Evolutionary conservation across 352 stramenopile genomes (phyloP).

Genomic region (Phytopythium sindhum): DNA sequence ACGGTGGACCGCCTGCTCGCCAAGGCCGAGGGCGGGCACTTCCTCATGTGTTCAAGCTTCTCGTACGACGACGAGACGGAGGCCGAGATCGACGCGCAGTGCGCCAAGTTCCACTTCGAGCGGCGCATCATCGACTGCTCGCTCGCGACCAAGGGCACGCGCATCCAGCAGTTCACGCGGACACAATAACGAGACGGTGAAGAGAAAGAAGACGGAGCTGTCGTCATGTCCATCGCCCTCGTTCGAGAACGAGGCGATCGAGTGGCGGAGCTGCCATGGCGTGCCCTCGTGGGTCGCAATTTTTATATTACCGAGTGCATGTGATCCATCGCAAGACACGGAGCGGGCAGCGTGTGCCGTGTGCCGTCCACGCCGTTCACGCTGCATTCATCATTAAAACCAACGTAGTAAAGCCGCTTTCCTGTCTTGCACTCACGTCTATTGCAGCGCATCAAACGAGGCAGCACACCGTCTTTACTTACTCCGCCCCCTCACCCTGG

Average conservation of each 20-base stretch:
- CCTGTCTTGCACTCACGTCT: background rate
- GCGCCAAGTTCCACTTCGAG: slow-evolving; percentile 37
- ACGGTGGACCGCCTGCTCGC: slow-evolving; percentile 58
- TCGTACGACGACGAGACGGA: slow-evolving; percentile 72
- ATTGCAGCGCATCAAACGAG: background rate
- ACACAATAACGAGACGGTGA: slow-evolving; percentile 9
- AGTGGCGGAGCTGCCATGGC: background rate
- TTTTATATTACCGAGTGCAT: background rate
- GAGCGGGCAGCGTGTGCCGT: background rate
- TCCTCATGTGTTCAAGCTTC: slow-evolving; percentile 79
- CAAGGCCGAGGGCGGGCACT: slow-evolving; percentile 13
- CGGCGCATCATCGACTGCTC: slow-evolving; percentile 46
- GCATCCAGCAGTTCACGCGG: slow-evolving; percentile 58
- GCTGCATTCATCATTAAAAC: background rate
- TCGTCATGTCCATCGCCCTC: background rate
- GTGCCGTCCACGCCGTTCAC: background rate
- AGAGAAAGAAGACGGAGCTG: background rate
- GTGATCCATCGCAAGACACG: background rate
- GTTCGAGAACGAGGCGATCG: background rate
- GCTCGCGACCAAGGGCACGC: slow-evolving; percentile 35
- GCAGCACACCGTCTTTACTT: background rate
- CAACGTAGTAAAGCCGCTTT: background rate
- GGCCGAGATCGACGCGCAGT: slow-evolving; percentile 60
- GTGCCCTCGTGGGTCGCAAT: background rate
- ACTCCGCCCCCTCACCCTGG: slow-evolving; percentile 6